Conservation (phyloP, 768 basidiomycete genomes). For the Boletus vinaceobasis region DNA sequence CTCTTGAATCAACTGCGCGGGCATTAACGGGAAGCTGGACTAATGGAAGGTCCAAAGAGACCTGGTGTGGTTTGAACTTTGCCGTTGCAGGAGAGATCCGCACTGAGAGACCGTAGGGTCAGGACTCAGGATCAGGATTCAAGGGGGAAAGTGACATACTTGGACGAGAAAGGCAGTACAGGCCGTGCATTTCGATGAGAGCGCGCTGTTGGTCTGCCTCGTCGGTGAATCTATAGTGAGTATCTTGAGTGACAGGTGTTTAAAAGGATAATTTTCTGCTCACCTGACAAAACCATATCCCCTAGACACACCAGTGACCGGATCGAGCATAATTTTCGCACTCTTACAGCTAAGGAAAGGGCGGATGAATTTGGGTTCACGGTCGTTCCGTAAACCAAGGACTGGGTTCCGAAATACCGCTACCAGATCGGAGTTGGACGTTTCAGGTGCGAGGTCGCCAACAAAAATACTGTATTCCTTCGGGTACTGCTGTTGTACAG, state of each 20-base stretch:
- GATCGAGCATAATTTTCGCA: conserved; percentile 94
- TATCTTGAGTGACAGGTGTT: conserved; percentile 4
- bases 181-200: conserved; percentile 86
- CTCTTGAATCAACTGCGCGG: conserved; percentile 30
- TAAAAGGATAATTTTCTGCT: conserved; percentile 21
- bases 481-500: conserved; percentile 54
- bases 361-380: conserved; percentile 84
- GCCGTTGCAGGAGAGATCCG: conserved; percentile 88
- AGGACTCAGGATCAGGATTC: conserved; percentile 4
- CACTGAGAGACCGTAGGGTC: conserved; percentile 52
- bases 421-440: conserved; percentile 93
- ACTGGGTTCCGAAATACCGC: conserved; percentile 90
- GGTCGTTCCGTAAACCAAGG: conserved; percentile 77
- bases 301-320: conserved; percentile 81
- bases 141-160: conserved; percentile 48
- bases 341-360: conserved; percentile 92
- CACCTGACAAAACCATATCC: conserved; percentile 93
- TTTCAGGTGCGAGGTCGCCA: conserved; percentile 89
- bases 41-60: conserved; percentile 44
- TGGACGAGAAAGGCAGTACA: conserved; percentile 85
- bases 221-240: conserved; percentile 68
- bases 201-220: conserved; percentile 88
- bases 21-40: conserved; percentile 40
- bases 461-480: conserved; percentile 95
- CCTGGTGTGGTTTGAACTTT: conserved; percentile 68